These are phyloP conservation scores for Powellomyces hirtus DNA, from an alignment of 192 early-diverging fungal genomes.

Conservation along the genomic window DNA sequence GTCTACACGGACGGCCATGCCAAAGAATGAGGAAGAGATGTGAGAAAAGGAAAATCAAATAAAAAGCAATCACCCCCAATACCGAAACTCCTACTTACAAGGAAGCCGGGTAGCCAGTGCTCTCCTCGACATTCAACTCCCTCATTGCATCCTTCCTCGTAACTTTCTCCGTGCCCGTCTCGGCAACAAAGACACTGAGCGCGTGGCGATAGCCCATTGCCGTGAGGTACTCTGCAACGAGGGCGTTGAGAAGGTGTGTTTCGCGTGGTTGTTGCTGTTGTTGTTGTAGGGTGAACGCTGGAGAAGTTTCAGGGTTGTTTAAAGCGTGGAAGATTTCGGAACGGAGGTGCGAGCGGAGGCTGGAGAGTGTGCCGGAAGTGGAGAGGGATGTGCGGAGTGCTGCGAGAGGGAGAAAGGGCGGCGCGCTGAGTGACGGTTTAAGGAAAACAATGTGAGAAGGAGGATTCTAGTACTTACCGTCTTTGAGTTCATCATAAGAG, in stretches of 20 bases:
- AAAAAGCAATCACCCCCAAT: background rate
- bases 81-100: background rate
- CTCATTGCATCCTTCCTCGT: background rate
- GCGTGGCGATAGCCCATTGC: constrained; percentile 41
- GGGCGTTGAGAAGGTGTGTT: constrained; percentile 43
- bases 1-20: background rate
- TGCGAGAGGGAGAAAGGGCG: constrained; percentile 3
- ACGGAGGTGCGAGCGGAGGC: constrained; percentile 38
- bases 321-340: constrained; percentile 42
- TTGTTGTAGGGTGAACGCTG: background rate
- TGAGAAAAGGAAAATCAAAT: background rate
- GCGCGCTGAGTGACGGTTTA: too few species aligned
- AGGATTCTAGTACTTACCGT: too few species aligned
- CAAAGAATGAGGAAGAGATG: too few species aligned
- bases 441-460: too few species aligned
- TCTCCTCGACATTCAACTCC: background rate
- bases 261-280: constrained; percentile 23
- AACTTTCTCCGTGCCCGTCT: background rate
- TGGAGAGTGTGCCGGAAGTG: constrained; percentile 28
- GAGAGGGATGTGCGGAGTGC: constrained; percentile 34
- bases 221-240: constrained; percentile 43
- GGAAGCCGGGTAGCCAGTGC: background rate
- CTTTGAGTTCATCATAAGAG: constrained; percentile 31
- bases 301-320: constrained; percentile 28
- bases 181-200: constrained; percentile 38